These are phyloP conservation scores for Hypoxylon crocopeplum DNA, from an alignment of 495 filamentous ascomycete genomes.

Conservation along the genomic window DNA sequence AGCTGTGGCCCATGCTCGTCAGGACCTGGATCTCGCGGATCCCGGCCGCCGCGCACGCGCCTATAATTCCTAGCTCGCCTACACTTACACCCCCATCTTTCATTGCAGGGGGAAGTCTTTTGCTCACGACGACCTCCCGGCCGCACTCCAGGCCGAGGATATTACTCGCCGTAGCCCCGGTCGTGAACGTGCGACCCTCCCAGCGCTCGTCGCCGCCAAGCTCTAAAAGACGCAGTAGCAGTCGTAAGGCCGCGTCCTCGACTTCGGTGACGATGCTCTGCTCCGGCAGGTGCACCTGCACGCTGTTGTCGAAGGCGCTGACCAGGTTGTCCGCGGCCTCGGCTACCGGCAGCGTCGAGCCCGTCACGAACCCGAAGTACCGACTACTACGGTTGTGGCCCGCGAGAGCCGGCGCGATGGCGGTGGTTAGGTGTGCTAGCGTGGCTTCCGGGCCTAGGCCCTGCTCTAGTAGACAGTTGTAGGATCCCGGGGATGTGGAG, in stretches of 20 bases:
- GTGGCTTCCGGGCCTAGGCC: slow-evolving; percentile 33
- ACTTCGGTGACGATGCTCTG: slow-evolving; percentile 78
- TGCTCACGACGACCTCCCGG: slow-evolving; percentile 68
- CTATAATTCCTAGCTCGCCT: slow-evolving; percentile 72
- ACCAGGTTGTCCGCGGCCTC: slow-evolving; percentile 84
- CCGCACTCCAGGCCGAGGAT: slow-evolving; percentile 81
- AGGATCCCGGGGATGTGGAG: slow-evolving; percentile 16
- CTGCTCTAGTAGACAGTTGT: too few species aligned
- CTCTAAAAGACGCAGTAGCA: slow-evolving; percentile 72
- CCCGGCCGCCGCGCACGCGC: slow-evolving; percentile 67
- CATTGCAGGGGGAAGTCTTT: slow-evolving; percentile 41
- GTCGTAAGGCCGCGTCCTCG: slow-evolving; percentile 71
- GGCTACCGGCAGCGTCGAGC: slow-evolving; percentile 80
- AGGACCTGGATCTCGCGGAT: slow-evolving; percentile 75
- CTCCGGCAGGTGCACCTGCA: slow-evolving; percentile 80
- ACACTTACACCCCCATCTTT: slow-evolving; percentile 44
- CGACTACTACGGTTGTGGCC: slow-evolving; percentile 62
- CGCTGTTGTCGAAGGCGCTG: slow-evolving; percentile 79
- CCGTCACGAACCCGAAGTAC: slow-evolving; percentile 92
- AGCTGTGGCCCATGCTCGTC: slow-evolving; percentile 83
- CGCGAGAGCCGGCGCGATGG: slow-evolving; percentile 73
- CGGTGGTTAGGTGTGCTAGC: slow-evolving; percentile 55
- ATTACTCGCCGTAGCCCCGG: slow-evolving; percentile 87
- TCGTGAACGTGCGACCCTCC: slow-evolving; percentile 78
- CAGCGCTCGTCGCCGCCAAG: slow-evolving; percentile 58